Percentiles rank a stretch among this genome's conserved stretches.
phyloP scores from a whole-genome alignment of 148 eudicot species.

The Chenopodium quinoa region DNA sequence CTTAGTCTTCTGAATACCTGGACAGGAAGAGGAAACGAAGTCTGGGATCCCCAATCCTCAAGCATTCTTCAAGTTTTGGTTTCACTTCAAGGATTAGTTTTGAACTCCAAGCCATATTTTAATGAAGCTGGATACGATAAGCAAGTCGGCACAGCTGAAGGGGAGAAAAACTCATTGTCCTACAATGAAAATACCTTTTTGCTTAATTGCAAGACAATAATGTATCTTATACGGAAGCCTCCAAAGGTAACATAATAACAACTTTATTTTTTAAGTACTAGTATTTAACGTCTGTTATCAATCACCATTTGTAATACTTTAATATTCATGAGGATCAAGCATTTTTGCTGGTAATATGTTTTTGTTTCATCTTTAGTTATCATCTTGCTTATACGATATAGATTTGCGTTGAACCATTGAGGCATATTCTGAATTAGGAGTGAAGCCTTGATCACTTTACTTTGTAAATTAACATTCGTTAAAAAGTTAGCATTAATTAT shows the following conservation, averaged over 20 bases:
- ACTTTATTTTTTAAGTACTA: neutral
- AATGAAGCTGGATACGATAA: constrained; percentile 99
- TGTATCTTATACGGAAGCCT: constrained; percentile 85
- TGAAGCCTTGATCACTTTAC: too few species aligned
- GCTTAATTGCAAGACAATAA: constrained; percentile 91
- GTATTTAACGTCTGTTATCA: neutral
- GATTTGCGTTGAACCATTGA: too few species aligned
- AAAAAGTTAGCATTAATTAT: too few species aligned
- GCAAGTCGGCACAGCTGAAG: constrained; percentile 95
- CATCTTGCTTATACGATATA: too few species aligned
- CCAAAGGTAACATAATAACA: constrained; percentile 70
- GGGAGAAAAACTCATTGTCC: constrained; percentile 94
- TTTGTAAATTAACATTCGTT: too few species aligned
- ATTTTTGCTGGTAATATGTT: neutral
- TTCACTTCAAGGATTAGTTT: constrained; percentile 92
- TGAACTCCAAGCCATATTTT: constrained; percentile 91
- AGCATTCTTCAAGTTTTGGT: constrained; percentile 99
- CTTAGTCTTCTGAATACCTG: constrained; percentile 95
- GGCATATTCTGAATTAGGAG: too few species aligned
- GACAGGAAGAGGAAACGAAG: constrained; percentile 98
- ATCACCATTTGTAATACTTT: neutral
- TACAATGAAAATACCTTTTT: constrained; percentile 95
- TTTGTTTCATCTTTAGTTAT: too few species aligned
- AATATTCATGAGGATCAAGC: neutral
- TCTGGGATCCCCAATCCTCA: constrained; percentile 92